Evolutionary conservation across 306 rosid species (phyloP), one percentile per base, ranked within the genome.

Genomic region (Carpinus fangiana): DNA sequence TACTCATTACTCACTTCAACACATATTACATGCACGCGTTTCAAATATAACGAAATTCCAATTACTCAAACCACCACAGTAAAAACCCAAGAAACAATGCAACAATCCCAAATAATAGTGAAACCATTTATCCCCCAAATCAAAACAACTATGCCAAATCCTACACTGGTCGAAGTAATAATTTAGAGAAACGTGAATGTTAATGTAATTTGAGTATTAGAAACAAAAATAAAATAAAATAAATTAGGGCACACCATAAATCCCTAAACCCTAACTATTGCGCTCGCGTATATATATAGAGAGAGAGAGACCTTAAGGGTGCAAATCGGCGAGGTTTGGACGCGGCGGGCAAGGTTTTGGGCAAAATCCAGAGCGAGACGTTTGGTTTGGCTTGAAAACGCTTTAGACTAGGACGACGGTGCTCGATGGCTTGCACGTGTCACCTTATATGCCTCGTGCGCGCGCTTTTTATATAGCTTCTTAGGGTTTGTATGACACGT

Each of bases 201-300:
- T 43, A 21, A 45, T 1, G 12, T 9, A 11, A 51, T 11, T 50
- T 4, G 48, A 72, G 65, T 11, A 54, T 69, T 23, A 10, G 52
- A 47, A 47, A 47, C 12, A 41, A 41, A 47, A 47, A 47, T 3
- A 47, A 47, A 9, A 47, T 13, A 47, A 47, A 11, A 11, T 17
- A 70, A 70, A 70, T 12, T 31, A 14, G 9, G 46, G 56, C 60
- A 43, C 11, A 45, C 0, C 3, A 34, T 18, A 43, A 31, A 64
- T 12, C 20, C 54, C 80, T 48, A 21, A 8, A 66, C 76, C 73
- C 70, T 47, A 80, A 45, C 51, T 54, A 59, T 7, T 60, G 16
- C 68, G 10, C 12, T n/a, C 46, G 41, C 34, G 38, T 11, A 9
- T 12, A 73, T 12, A 17, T 0, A 21, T 5, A 5, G 12, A 73